These are phyloP conservation scores for Boletus bicolor DNA, from an alignment of 768 basidiomycete species.

Conservation along the genomic window DNA sequence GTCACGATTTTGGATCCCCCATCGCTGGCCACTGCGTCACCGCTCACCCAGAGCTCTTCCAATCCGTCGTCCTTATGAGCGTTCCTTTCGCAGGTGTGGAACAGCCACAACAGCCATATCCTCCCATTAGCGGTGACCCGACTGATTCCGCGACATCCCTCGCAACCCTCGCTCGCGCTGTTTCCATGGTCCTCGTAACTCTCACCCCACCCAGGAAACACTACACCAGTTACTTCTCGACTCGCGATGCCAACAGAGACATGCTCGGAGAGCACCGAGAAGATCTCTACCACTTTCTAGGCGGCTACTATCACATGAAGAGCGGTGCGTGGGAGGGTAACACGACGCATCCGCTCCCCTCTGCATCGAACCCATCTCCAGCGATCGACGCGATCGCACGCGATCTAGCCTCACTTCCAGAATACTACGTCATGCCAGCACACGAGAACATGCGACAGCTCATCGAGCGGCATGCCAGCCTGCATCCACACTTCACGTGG, in stretches of 20 bases:
- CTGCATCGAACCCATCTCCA: constrained; percentile 21
- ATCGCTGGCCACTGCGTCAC: constrained; percentile 54
- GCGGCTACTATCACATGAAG: constrained; percentile 45
- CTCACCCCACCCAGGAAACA: constrained; percentile 55
- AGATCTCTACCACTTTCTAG: constrained; percentile 23
- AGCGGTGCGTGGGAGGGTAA: constrained; percentile 52
- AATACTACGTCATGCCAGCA: constrained; percentile 61
- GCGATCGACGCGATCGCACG: constrained; percentile 24
- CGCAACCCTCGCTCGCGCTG: background rate
- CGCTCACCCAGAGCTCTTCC: constrained; percentile 54
- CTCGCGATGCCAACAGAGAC: constrained; percentile 45
- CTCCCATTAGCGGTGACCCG: constrained; percentile 1
- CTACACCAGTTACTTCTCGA: constrained; percentile 50
- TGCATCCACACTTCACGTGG: constrained; percentile 36
- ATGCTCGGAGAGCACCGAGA: constrained; percentile 29
- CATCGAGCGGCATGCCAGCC: constrained; percentile 36
- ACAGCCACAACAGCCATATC: constrained; percentile 18
- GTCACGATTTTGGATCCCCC: constrained; percentile 58
- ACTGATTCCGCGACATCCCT: constrained; percentile 10
- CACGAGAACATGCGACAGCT: constrained; percentile 52
- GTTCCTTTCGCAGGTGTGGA: constrained; percentile 51
- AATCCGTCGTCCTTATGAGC: constrained; percentile 57
- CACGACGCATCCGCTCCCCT: constrained; percentile 37
- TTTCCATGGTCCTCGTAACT: constrained; percentile 30
- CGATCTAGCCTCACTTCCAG: constrained; percentile 44